Conservation (phyloP, 2,329 filamentous ascomycete species). For the Paramyrothecium sp. region DNA sequence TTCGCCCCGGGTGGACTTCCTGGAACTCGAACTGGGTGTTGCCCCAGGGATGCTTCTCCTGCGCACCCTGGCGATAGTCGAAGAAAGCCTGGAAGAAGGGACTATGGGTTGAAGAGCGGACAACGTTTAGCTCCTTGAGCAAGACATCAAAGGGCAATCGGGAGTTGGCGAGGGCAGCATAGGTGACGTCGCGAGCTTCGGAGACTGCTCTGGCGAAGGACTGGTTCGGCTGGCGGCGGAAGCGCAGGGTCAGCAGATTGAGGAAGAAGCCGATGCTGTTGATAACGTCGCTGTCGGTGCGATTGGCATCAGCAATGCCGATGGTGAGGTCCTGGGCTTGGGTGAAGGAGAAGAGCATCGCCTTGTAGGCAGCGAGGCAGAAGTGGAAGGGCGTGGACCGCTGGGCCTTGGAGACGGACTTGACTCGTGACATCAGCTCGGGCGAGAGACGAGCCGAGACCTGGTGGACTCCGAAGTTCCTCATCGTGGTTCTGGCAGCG, state of each 20-base stretch:
- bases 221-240: conserved; percentile 23
- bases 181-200: conserved; percentile 17
- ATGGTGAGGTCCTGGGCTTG: conserved; percentile 40
- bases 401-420: conserved; percentile 12
- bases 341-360: conserved; percentile 30
- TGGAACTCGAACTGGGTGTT: conserved; percentile 15
- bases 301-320: conserved; percentile 46
- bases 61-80: conserved; percentile 26
- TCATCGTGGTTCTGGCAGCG: conserved; percentile 10
- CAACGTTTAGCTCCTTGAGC: conserved; percentile 38
- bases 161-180: conserved; percentile 39
- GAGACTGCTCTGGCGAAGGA: conserved; percentile 15
- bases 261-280: conserved; percentile 43
- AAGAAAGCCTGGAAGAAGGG: conserved; percentile 48
- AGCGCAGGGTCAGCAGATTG: conserved; percentile 46
- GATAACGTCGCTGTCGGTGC: conserved; percentile 28
- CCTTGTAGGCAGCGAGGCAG: conserved; percentile 38
- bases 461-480: conserved; percentile 13
- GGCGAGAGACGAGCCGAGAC: conserved; percentile 13
- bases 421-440: conserved; percentile 16
- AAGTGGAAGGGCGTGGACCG: conserved; percentile 39
- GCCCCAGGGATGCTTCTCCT: conserved; percentile 14
- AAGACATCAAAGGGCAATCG: conserved; percentile 47
- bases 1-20: conserved; percentile 10
- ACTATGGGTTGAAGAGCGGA: conserved; percentile 32